Percentiles rank a stretch among this genome's conserved stretches.
These are phyloP conservation scores for Bacidia gigantensis DNA, from an alignment of 495 filamentous ascomycete species.

Conservation along the genomic window DNA sequence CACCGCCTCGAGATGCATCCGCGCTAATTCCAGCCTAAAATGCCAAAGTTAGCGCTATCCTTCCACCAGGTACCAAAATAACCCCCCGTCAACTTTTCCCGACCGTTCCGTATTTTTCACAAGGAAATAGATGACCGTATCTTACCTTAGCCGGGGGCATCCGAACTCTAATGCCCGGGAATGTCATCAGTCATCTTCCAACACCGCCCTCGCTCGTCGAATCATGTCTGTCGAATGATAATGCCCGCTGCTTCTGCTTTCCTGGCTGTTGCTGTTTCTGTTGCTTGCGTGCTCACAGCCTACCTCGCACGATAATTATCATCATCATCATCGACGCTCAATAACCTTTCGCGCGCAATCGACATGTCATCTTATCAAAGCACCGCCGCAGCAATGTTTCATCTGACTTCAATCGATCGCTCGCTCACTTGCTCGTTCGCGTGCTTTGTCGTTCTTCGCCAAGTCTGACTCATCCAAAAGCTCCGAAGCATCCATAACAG, in stretches of 20 bases:
- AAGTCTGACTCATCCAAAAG: neutral
- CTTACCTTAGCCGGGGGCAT: neutral
- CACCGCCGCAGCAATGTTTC: neutral
- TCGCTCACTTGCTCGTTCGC: too few species aligned
- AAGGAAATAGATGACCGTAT: neutral
- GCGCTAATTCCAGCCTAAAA: neutral
- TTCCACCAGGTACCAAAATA: neutral
- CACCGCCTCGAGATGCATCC: conserved; percentile 11
- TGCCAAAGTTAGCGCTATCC: conserved; percentile 1
- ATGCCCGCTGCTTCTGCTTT: neutral
- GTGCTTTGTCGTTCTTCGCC: neutral
- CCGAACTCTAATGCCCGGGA: neutral
- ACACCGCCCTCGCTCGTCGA: neutral
- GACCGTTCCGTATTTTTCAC: too few species aligned
- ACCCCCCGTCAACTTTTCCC: neutral
- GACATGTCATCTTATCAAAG: neutral
- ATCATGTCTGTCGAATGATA: too few species aligned
- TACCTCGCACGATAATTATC: neutral
- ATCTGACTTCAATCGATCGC: neutral
- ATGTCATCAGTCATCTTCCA: neutral
- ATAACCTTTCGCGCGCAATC: neutral
- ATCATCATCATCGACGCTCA: neutral
- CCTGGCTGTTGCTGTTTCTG: neutral
- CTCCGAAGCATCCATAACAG: neutral
- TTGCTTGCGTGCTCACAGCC: neutral